Evolutionary conservation across 768 basidiomycete species (phyloP).

Genomic region (Mycena leptocephala): DNA sequence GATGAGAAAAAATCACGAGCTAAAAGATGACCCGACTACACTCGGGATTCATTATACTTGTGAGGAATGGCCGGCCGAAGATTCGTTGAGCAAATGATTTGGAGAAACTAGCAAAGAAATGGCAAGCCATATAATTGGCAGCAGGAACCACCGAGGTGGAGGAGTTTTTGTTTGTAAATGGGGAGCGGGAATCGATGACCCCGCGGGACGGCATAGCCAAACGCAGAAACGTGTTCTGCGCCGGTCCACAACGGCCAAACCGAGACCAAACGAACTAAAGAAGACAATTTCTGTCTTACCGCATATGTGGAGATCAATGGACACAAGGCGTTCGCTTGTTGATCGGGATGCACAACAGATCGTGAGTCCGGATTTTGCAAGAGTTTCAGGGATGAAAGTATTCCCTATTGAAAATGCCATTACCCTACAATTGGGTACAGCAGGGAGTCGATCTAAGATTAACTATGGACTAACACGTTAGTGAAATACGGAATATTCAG

Average conservation of each 20-base stretch:
- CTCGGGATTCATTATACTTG: neutral
- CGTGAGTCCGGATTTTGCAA: neutral
- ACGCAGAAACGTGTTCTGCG: too few relatives aligned
- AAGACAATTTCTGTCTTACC: slow-evolving; percentile 7
- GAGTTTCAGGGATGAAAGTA: too few relatives aligned
- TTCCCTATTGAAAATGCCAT: too few relatives aligned
- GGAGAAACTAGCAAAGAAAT: neutral
- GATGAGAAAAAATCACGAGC: too few relatives aligned
- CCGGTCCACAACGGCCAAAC: neutral
- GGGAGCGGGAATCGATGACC: too few relatives aligned
- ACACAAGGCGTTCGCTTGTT: slow-evolving; percentile 27
- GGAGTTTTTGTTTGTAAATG: slow-evolving; percentile 5
- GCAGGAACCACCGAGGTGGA: neutral
- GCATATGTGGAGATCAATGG: slow-evolving; percentile 25
- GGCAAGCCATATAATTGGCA: neutral
- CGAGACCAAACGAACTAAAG: neutral
- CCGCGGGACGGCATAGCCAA: neutral
- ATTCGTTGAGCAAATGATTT: neutral
- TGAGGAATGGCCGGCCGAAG: neutral
- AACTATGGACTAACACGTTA: neutral
- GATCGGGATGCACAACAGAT: neutral
- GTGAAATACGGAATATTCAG: neutral
- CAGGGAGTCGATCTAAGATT: neutral
- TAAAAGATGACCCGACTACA: too few relatives aligned
- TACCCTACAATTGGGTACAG: neutral